Percentiles rank a stretch among this genome's conserved stretches.
phyloP scores from a whole-genome alignment of 2,329 filamentous ascomycete genomes.

The Penicillium expansum region DNA sequence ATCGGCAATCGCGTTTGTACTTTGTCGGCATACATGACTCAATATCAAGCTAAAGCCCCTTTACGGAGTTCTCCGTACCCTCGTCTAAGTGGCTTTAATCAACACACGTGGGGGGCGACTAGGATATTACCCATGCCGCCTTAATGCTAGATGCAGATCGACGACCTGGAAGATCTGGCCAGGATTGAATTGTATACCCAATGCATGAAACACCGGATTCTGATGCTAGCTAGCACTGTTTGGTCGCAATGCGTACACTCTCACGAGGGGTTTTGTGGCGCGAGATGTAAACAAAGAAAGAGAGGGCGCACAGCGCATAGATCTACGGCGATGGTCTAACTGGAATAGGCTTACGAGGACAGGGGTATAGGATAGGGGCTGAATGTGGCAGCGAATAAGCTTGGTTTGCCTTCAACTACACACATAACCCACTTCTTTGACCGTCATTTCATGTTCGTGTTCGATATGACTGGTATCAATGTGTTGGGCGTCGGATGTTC shows the following conservation, averaged over 20 bases:
- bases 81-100: not conserved
- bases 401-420: not conserved
- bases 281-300: slow-evolving; percentile 4
- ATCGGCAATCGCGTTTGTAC: not conserved
- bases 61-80: not conserved
- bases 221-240: not conserved
- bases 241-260: not conserved
- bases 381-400: not conserved
- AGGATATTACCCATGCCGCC: not conserved
- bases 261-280: not conserved
- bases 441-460: not conserved
- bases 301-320: not conserved
- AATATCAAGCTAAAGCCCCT: not conserved
- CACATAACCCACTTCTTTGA: not conserved
- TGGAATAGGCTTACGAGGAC: not conserved
- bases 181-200: not conserved
- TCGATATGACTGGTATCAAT: not conserved
- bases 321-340: not conserved
- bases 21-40: not conserved
- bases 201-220: not conserved
- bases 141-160: not conserved
- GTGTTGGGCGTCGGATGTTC: not conserved
- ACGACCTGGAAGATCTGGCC: not conserved
- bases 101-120: not conserved
- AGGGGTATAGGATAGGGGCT: not conserved